phyloP scores from a whole-genome alignment of 805 yeast genomes.

The Ogataea trehaloabstinens region DNA sequence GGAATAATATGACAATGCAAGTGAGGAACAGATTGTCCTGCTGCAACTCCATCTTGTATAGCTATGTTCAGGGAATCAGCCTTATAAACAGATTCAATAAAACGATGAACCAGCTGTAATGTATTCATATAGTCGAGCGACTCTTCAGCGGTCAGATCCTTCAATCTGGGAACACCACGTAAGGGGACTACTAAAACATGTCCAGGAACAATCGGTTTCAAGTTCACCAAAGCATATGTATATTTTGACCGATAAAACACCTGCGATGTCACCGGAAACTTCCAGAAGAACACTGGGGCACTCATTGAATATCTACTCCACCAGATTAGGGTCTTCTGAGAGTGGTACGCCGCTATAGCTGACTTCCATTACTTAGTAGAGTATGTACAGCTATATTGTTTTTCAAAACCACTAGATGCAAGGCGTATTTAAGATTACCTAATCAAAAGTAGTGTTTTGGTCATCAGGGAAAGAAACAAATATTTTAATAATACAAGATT shows the following conservation, averaged over 20 bases:
- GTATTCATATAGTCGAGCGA: conserved; percentile 74
- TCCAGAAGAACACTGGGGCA: conserved; percentile 43
- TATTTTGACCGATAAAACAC: conserved; percentile 56
- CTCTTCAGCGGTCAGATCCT: conserved; percentile 72
- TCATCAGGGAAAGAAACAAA: too few species aligned
- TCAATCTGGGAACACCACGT: conserved; percentile 62
- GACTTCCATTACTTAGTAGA: neutral
- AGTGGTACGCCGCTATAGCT: too few species aligned
- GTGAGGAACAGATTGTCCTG: conserved; percentile 96
- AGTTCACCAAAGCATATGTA: conserved; percentile 83
- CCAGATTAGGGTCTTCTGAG: too few species aligned
- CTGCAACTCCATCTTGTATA: conserved; percentile 93
- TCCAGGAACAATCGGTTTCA: conserved; percentile 92
- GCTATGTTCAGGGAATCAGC: conserved; percentile 89
- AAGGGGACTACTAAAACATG: conserved; percentile 87
- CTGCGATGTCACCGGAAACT: conserved; percentile 54
- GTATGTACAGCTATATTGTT: too few species aligned
- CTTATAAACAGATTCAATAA: conserved; percentile 62
- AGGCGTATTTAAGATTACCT: too few species aligned
- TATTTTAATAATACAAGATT: too few species aligned
- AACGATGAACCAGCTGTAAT: conserved; percentile 65
- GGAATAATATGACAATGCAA: conserved; percentile 94
- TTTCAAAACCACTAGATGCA: too few species aligned
- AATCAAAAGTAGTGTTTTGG: too few species aligned
- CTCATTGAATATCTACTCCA: too few species aligned